These are phyloP conservation scores for Hypomontagnella submonticulosa DNA, from an alignment of 495 filamentous ascomycete genomes.

Conservation along the genomic window DNA sequence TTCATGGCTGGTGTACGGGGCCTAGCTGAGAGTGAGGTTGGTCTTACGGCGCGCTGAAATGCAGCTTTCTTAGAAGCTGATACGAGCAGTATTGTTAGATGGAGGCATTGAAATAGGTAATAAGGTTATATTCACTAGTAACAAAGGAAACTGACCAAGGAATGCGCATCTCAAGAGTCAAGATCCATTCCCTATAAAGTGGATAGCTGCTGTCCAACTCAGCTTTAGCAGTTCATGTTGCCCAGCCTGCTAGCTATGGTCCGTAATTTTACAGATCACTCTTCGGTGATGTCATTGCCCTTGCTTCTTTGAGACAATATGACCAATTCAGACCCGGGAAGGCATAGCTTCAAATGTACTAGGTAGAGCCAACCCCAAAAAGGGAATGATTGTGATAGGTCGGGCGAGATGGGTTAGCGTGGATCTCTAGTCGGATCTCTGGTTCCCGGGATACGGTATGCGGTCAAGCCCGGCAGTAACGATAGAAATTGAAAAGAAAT, in stretches of 20 bases:
- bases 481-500: slow-evolving; percentile 25
- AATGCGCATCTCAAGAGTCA: slow-evolving; percentile 7
- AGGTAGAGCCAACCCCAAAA: slow-evolving; percentile 4
- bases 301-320: slow-evolving; percentile 27
- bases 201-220: slow-evolving; percentile 19
- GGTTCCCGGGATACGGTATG: slow-evolving; percentile 7
- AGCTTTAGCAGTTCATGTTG: not conserved
- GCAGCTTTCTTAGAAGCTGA: slow-evolving; percentile 27
- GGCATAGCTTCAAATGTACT: slow-evolving; percentile 5
- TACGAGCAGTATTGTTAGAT: slow-evolving; percentile 10
- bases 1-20: slow-evolving; percentile 60
- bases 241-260: slow-evolving; percentile 7
- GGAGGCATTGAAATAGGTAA: slow-evolving; percentile 27
- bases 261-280: slow-evolving; percentile 34
- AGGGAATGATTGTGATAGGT: slow-evolving; percentile 1
- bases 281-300: slow-evolving; percentile 37
- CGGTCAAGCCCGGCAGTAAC: slow-evolving; percentile 44
- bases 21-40: not conserved
- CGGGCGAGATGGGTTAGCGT: slow-evolving; percentile 14
- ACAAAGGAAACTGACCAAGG: not conserved
- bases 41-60: not conserved
- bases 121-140: not conserved
- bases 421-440: slow-evolving; percentile 14
- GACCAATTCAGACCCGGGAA: slow-evolving; percentile 12
- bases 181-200: slow-evolving; percentile 22